Conservation (phyloP, 495 filamentous ascomycete genomes). For the Articulospora tetracladia region DNA sequence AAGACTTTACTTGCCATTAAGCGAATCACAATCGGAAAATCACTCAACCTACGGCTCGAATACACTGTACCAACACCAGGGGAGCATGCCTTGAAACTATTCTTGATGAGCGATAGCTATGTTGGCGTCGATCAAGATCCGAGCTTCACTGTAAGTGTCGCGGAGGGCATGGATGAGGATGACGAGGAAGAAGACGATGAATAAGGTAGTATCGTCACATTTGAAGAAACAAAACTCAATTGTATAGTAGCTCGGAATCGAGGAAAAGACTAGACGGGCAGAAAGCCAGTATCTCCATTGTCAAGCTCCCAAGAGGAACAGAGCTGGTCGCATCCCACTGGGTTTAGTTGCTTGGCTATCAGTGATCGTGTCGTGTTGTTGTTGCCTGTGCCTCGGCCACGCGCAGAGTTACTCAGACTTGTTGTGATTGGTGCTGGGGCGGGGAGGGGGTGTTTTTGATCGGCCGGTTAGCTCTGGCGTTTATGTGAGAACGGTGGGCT, state of each 20-base stretch:
- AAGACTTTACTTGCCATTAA: conserved; percentile 90
- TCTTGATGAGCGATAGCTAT: conserved; percentile 97
- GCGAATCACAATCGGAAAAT: conserved; percentile 78
- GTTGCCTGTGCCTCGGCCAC: conserved; percentile 19
- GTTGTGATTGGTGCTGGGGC: conserved; percentile 16
- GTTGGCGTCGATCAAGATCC: conserved; percentile 96
- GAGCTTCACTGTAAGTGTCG: conserved; percentile 76
- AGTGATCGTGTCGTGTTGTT: conserved; percentile 19
- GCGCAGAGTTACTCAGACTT: conserved; percentile 11
- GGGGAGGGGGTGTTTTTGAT: conserved; percentile 1
- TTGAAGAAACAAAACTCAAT: conserved; percentile 11
- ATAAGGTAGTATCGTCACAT: conserved; percentile 13
- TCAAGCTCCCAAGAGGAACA: neutral
- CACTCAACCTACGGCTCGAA: conserved; percentile 76
- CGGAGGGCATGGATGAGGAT: conserved; percentile 94
- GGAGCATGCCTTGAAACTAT: conserved; percentile 83
- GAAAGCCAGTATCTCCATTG: conserved; percentile 10
- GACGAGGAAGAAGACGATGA: conserved; percentile 63
- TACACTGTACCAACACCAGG: conserved; percentile 84
- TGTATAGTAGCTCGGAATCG: conserved; percentile 26
- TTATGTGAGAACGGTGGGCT: conserved; percentile 3
- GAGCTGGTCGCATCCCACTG: conserved; percentile 2
- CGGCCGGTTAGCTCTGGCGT: conserved; percentile 4
- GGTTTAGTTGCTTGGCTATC: conserved; percentile 18
- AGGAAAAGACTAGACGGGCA: conserved; percentile 20